Evolutionary conservation across 495 filamentous ascomycete genomes (phyloP).

Genomic region (Neurospora sp.): DNA sequence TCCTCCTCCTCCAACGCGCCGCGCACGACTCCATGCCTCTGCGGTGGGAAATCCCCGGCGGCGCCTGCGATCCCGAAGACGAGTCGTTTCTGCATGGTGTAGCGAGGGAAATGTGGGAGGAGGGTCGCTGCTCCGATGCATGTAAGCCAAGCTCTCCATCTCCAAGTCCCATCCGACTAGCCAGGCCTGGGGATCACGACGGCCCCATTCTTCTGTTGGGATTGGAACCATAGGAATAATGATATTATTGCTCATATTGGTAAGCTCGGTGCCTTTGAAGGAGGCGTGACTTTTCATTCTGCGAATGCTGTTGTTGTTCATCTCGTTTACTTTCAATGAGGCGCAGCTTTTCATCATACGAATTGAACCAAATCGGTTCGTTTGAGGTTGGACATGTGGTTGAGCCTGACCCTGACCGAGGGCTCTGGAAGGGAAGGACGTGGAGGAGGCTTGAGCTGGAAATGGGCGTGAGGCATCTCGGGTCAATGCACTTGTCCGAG

Average conservation of each 20-base stretch:
- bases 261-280: neutral
- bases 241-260: neutral
- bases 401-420: neutral
- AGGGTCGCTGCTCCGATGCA: slow-evolving; percentile 17
- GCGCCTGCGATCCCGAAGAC: slow-evolving; percentile 40
- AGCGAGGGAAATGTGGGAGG: slow-evolving; percentile 47
- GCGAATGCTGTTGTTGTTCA: neutral
- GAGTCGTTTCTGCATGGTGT: slow-evolving; percentile 37
- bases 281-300: neutral
- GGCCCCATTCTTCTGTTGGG: neutral
- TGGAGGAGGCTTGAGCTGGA: neutral
- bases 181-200: slow-evolving; percentile 17
- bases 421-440: neutral
- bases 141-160: neutral
- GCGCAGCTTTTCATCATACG: neutral
- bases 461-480: too few species aligned
- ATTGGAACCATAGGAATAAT: neutral
- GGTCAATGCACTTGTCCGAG: too few species aligned
- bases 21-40: slow-evolving; percentile 39
- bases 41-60: slow-evolving; percentile 49
- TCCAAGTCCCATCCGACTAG: neutral
- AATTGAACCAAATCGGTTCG: slow-evolving; percentile 13
- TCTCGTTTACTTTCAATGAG: neutral
- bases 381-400: neutral
- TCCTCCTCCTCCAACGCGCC: slow-evolving; percentile 44